These are phyloP conservation scores for Malassezia caprae DNA, from an alignment of 1,284 basidiomycete species.

Conservation along the genomic window DNA sequence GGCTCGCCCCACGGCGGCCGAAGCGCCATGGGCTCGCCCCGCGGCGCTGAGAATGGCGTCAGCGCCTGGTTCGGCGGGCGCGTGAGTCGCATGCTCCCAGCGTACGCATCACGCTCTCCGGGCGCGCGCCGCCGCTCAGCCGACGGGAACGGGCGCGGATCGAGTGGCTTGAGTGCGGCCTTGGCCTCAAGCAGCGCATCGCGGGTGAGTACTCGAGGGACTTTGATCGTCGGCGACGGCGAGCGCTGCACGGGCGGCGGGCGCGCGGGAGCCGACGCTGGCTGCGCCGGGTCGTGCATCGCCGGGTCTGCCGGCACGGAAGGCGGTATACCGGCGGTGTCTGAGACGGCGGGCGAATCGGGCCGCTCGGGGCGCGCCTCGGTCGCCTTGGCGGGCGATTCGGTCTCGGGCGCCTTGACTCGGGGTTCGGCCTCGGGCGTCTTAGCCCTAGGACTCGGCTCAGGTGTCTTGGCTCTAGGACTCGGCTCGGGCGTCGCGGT, in stretches of 20 bases:
- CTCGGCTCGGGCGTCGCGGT: neutral
- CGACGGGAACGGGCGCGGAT: neutral
- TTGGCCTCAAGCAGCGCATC: neutral
- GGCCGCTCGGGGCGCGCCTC: neutral
- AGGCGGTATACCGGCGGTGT: neutral
- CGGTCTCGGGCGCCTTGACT: neutral
- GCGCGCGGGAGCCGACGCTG: neutral
- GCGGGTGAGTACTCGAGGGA: neutral
- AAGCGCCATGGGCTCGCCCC: neutral
- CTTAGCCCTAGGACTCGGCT: neutral
- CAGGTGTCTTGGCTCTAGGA: neutral
- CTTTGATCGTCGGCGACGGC: neutral
- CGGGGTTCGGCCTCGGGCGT: too few species aligned
- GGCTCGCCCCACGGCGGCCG: constrained; percentile 4
- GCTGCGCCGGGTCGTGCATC: neutral
- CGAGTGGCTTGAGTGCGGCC: neutral
- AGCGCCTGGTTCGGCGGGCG: constrained; percentile 1
- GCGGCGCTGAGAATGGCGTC: neutral
- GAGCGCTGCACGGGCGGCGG: neutral
- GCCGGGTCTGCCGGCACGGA: neutral
- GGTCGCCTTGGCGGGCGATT: too few species aligned
- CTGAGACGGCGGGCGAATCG: too few species aligned
- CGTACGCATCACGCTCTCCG: neutral
- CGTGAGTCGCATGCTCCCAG: neutral
- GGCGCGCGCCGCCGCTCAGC: neutral